Conservation (phyloP, 306 rosid species). For the Astragalus glycyphyllos region DNA sequence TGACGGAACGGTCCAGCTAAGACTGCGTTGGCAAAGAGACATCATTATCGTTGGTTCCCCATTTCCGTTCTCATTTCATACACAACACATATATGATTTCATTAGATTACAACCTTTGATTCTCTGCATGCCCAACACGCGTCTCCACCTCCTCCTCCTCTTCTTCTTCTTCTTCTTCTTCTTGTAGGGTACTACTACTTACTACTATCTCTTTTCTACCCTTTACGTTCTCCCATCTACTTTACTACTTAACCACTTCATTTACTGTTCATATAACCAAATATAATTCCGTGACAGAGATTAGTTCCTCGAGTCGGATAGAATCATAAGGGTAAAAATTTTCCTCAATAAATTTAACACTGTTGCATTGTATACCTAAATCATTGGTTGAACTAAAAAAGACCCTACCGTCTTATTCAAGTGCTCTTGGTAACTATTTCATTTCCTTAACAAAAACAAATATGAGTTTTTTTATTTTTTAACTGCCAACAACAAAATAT, state of each 20-base stretch:
- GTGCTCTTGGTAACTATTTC: too few relatives aligned
- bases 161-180: not conserved
- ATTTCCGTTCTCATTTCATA: not conserved
- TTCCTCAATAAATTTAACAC: too few relatives aligned
- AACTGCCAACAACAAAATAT: slow-evolving; percentile 45
- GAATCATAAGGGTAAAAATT: too few relatives aligned
- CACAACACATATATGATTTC: too few relatives aligned
- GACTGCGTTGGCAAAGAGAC: slow-evolving; percentile 57
- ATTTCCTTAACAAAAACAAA: too few relatives aligned
- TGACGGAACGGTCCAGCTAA: slow-evolving; percentile 54
- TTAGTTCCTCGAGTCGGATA: too few relatives aligned
- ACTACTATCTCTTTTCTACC: not conserved
- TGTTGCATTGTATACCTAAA: too few relatives aligned
- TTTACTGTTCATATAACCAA: too few relatives aligned
- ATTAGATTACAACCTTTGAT: slow-evolving; percentile 39
- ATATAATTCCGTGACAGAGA: too few relatives aligned
- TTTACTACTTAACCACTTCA: slow-evolving; percentile 3
- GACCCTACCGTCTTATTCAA: too few relatives aligned
- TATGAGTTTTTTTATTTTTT: not conserved
- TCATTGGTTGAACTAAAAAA: too few relatives aligned
- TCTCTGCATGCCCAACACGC: slow-evolving; percentile 61
- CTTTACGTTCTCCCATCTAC: slow-evolving; percentile 4
- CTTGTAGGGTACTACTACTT: not conserved
- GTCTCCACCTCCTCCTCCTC: slow-evolving; percentile 36
- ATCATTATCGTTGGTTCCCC: slow-evolving; percentile 54